Conservation (phyloP, 768 basidiomycete species). For the Terana coerulea region DNA sequence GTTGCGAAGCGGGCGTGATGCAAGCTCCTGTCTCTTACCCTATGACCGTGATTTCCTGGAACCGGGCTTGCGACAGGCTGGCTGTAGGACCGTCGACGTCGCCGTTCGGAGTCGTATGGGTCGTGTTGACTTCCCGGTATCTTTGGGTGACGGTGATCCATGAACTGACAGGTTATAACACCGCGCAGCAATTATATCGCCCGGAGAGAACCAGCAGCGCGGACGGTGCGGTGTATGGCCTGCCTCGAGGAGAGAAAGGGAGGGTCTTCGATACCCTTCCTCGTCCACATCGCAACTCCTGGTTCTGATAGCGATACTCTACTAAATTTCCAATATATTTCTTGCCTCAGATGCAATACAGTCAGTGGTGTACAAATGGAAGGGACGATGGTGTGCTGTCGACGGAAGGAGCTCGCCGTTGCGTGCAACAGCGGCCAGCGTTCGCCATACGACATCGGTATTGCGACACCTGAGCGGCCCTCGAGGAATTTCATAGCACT, state of each 20-base stretch:
- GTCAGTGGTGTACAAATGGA: conserved; percentile 11
- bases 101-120: neutral
- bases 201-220: conserved; percentile 6
- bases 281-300: conserved; percentile 7
- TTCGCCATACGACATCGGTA: conserved; percentile 7
- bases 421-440: conserved; percentile 11
- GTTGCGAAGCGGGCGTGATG: neutral
- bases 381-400: conserved; percentile 14
- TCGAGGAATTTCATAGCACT: no score
- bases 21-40: conserved; percentile 1
- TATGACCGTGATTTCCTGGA: conserved; percentile 13
- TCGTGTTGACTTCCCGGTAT: conserved; percentile 1
- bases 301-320: conserved; percentile 17
- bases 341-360: neutral
- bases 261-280: conserved; percentile 1
- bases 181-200: conserved; percentile 11
- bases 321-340: conserved; percentile 13
- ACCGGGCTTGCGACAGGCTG: conserved; percentile 12
- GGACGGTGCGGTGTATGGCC: neutral
- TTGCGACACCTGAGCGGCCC: conserved; percentile 16
- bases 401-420: conserved; percentile 5
- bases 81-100: conserved; percentile 14
- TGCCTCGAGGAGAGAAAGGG: neutral
- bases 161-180: conserved; percentile 2
- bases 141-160: conserved; percentile 14